Conservation (phyloP, 305 asterid genomes). For the Fraxinus dipetala region DNA sequence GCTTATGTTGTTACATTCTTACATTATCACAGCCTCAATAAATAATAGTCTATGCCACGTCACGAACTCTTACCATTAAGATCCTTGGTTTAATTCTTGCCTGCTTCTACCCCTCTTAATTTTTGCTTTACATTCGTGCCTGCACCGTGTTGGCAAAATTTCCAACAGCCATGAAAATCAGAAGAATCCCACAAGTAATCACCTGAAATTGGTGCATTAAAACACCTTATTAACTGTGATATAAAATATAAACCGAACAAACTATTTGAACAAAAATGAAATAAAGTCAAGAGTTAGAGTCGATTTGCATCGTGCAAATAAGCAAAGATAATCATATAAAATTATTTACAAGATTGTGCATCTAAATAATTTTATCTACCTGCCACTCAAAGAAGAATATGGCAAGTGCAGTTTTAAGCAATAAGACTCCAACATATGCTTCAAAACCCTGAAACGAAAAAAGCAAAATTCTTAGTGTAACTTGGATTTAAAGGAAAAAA, state of each 20-base stretch:
- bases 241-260: background rate
- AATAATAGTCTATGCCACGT: conserved; percentile 2
- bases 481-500: background rate
- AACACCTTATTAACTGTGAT: conserved; percentile 4
- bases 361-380: conserved; percentile 36
- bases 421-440: conserved; percentile 81
- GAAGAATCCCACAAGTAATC: conserved; percentile 78
- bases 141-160: conserved; percentile 87
- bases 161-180: conserved; percentile 88
- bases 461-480: background rate
- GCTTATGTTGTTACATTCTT: background rate
- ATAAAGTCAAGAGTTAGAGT: background rate
- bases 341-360: background rate
- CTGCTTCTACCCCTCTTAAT: conserved; percentile 68
- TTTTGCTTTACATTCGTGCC: conserved; percentile 81
- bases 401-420: conserved; percentile 74
- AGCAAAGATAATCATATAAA: background rate
- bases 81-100: conserved; percentile 57
- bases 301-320: background rate
- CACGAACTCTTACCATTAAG: conserved; percentile 30
- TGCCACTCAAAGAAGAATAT: conserved; percentile 82
- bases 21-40: conserved; percentile 22
- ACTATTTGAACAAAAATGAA: background rate
- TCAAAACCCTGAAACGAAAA: conserved; percentile 64
- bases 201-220: conserved; percentile 47